Evolutionary conservation across 2,329 filamentous ascomycete species (phyloP), one percentile per base, ranked within the genome.

Genomic region (Bipolaris bicolor): DNA sequence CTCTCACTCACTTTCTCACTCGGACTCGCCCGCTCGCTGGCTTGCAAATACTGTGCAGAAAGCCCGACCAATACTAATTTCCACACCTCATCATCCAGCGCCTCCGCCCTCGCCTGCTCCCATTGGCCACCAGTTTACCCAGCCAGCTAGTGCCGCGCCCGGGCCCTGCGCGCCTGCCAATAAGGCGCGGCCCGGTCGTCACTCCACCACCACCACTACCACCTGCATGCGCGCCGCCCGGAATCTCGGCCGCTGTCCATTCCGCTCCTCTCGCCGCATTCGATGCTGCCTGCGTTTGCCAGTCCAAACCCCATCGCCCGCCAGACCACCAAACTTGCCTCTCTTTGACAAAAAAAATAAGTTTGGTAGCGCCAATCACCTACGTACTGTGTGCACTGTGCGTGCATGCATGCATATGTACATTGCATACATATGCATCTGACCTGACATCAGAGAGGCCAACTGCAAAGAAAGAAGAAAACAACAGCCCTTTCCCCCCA

Each of bases 11-110:
- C 20, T 3, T 22, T 31, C 5, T 16, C 41, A n/a, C 22, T 16
- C 24, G 15, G 0, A 16, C 40, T 16, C 40, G 11, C 40, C n/a
- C 40, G 6, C 40, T 10, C 22, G 6, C 40, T 16, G 24, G 15
- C 41, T 20, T 26, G 16, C 37, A 26, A 29, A 40, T n/a, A 15
- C 10, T 40, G 7, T 20, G 18, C 5, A 22, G 26, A 20, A 36
- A 18, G 46, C 31, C 34, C 37, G 52, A 51, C 20, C 26, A 46
- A 46, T 52, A 58, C 63, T 61, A 55, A 62, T 59, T 57, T 56
- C 56, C 52, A 64, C 59, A 56, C 54, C 61, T 65, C 64, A 66
- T 62, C 62, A 55, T 60, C 61, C 52, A 60, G 59, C 51, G 62
- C 60, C 48, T 56, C 47, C 57, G 41, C 10, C 10, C 41, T 29